Conservation (phyloP, 2,329 filamentous ascomycete species). For the Sphaerulina vaccinii region DNA sequence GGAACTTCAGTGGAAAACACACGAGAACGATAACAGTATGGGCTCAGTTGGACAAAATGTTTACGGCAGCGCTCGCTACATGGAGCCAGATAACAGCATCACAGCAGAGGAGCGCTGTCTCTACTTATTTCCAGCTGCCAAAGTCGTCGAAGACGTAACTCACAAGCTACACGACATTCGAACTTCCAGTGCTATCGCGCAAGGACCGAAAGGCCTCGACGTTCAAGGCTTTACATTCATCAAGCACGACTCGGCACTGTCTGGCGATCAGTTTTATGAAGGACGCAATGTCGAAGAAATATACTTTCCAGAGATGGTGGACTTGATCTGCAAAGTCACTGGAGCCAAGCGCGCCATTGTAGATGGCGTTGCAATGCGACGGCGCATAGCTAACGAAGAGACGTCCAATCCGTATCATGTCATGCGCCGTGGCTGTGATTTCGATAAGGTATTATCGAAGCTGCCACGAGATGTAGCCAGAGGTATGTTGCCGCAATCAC, state of each 20-base stretch:
- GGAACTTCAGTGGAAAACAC: no score
- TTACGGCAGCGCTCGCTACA: slow-evolving; percentile 9
- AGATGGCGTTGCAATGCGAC: background rate
- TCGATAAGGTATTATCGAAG: background rate
- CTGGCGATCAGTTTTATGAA: slow-evolving; percentile 1
- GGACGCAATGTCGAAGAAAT: slow-evolving; percentile 5
- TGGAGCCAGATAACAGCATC: background rate
- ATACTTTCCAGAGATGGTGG: background rate
- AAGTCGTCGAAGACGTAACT: background rate
- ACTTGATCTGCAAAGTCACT: slow-evolving; percentile 1
- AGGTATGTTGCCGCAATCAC: background rate
- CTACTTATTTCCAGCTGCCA: slow-evolving; percentile 3
- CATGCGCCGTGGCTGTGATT: background rate
- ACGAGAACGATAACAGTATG: no score
- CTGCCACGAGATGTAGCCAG: background rate
- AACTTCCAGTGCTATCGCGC: background rate
- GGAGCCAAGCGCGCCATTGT: slow-evolving; percentile 8
- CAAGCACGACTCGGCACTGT: slow-evolving; percentile 1
- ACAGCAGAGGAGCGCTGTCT: slow-evolving; percentile 7
- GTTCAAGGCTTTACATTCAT: slow-evolving; percentile 10
- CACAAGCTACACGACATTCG: slow-evolving; percentile 7
- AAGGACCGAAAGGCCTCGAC: background rate
- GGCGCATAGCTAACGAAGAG: background rate
- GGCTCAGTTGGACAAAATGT: background rate
- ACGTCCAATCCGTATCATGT: slow-evolving; percentile 4